Evolutionary conservation across 2,329 filamentous ascomycete species (phyloP).

Genomic region (Didymella segeticola): DNA sequence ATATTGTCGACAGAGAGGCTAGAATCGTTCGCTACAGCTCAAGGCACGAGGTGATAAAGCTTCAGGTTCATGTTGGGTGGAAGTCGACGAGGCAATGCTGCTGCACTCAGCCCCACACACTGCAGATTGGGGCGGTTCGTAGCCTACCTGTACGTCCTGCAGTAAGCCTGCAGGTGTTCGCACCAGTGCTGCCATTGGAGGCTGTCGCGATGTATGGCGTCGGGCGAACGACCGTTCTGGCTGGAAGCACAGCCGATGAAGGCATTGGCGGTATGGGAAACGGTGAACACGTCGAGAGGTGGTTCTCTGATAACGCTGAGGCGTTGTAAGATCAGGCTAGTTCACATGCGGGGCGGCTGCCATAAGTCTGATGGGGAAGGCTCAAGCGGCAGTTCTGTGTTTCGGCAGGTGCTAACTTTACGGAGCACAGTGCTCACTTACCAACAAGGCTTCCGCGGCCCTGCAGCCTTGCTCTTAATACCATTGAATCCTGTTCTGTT

Average conservation of each 20-base stretch:
- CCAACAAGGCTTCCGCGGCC: too few species aligned
- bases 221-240: neutral
- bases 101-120: constrained; percentile 1
- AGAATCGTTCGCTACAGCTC: too few species aligned
- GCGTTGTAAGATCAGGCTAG: neutral
- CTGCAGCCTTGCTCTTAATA: too few species aligned
- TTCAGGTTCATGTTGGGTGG: too few species aligned
- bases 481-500: neutral
- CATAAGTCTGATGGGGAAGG: too few species aligned
- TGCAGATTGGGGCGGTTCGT: neutral
- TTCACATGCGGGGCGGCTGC: too few species aligned
- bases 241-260: neutral
- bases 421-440: too few species aligned
- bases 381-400: too few species aligned
- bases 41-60: neutral
- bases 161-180: neutral
- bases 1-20: neutral
- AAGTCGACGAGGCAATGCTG: neutral
- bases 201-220: neutral
- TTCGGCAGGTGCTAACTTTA: too few species aligned
- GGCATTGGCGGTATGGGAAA: too few species aligned
- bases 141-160: neutral
- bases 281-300: too few species aligned
- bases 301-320: neutral
- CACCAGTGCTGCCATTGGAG: neutral